Base-by-base conservation (phyloP, 2,329 filamentous ascomycete genomes). In the Ilyonectria mors-panacis region DNA sequence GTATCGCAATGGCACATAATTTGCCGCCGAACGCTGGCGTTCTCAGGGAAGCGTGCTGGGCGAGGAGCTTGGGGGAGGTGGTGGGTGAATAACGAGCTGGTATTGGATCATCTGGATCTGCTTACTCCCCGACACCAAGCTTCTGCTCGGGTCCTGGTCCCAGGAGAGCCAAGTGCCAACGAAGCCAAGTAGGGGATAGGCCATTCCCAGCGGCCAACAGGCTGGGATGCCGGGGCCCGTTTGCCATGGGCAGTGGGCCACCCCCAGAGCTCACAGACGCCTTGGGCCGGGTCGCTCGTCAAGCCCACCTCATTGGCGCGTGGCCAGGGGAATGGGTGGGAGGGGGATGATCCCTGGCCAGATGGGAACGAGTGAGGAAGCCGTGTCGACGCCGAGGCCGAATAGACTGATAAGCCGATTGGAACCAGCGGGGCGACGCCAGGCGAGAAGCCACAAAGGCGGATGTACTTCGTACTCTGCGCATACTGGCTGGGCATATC, bases 221-320 rank as follows among this genome's bases (percentile, higher is more conserved):
- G 72, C 74, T 75, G 68, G 62, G 68, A 73, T 72, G 44, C 68
- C 68, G 70, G 72, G 53, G 58, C 59, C 68, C 72, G 67, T 71
- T 63, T 66, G 39, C 51, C 65, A 61, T 65, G 66, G 63, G 37
- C 15, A 2, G n/a, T 45, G n/a, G 66, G 26, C 54, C 69, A 28
- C 64, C 66, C 59, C 65, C 67, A 63, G 62, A 57, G 51, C 63
- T 62, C 59, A 57, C 42, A 33, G 30, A 67, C 54, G 44, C 65
- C 63, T 66, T 65, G 67, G 64, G 60, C 59, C 67, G 47, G 59
- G 56, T 50, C 56, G 51, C 55, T 50, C 57, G 47, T 54, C 35
- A 44, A 39, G 50, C 28, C 62, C 48, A 57, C 53, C 51, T 58
- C 56, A 65, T 64, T 71, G 70, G 71, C 56, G 57, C 60, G 51